Conservation (phyloP, 805 yeast species). For the Brettanomyces sp. region DNA sequence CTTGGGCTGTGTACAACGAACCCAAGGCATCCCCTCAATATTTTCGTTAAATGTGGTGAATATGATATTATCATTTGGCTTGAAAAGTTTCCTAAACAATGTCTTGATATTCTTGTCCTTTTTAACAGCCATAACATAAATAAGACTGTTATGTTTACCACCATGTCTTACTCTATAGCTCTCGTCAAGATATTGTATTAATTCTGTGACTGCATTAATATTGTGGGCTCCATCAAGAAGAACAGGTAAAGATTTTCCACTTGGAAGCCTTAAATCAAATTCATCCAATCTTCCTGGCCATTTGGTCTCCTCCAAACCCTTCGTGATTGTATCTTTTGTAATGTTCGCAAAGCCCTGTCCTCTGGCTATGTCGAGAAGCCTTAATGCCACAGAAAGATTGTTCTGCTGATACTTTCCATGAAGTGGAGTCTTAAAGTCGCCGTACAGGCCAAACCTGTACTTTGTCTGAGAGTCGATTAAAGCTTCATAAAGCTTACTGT, state of each 20-base stretch:
- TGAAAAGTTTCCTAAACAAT: conserved; percentile 41
- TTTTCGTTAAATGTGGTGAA: conserved; percentile 49
- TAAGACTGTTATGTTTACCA: conserved; percentile 16
- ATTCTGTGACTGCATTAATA: conserved; percentile 69
- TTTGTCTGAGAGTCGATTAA: conserved; percentile 1
- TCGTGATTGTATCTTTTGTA: conserved; percentile 22
- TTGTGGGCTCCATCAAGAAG: conserved; percentile 93
- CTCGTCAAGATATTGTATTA: conserved; percentile 42
- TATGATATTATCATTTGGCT: conserved; percentile 44
- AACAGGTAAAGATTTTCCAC: conserved; percentile 21
- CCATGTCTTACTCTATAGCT: conserved; percentile 6
- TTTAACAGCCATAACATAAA: conserved; percentile 69
- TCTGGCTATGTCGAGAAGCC: conserved; percentile 34
- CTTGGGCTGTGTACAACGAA: conserved; percentile 35
- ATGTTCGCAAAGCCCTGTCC: conserved; percentile 12
- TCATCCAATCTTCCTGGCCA: conserved; percentile 90
- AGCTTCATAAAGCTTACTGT: conserved; percentile 21
- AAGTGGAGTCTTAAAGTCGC: conserved; percentile 22
- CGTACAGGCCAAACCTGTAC: conserved; percentile 4
- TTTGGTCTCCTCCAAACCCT: conserved; percentile 44
- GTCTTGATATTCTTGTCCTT: conserved; percentile 53
- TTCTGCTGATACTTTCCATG: conserved; percentile 64
- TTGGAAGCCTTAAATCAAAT: conserved; percentile 20
- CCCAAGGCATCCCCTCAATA: conserved; percentile 95
- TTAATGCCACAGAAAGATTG: conserved; percentile 62